Conservation (phyloP, 306 rosid species). For the Adenanthera pavonina region DNA sequence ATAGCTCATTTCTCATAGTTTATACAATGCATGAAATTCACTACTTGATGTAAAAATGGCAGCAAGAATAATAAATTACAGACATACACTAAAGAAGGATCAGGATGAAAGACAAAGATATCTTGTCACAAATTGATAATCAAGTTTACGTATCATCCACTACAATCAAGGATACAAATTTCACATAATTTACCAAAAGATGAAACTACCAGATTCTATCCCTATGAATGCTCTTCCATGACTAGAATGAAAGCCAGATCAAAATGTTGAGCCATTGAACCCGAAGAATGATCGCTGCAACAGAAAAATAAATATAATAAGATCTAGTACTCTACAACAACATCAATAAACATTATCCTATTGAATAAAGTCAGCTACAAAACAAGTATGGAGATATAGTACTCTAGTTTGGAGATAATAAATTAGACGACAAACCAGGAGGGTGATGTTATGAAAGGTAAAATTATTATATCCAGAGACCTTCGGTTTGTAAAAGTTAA, state of each 20-base stretch:
- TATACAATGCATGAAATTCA: no score
- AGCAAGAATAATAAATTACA: constrained; percentile 20
- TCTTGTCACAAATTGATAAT: constrained; percentile 30
- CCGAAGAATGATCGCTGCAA: constrained; percentile 82
- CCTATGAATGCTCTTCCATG: constrained; percentile 23
- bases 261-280: constrained; percentile 91
- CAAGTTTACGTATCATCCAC: constrained; percentile 23
- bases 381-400: no score
- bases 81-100: constrained; percentile 12
- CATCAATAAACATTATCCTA: no score
- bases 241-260: constrained; percentile 38
- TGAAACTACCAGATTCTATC: constrained; percentile 18
- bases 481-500: not conserved
- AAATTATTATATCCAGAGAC: no score
- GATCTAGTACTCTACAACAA: not conserved
- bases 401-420: constrained; percentile 19
- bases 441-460: no score
- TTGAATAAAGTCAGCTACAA: no score
- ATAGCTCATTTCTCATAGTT: not conserved
- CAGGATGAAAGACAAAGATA: not conserved
- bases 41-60: not conserved
- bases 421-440: not conserved
- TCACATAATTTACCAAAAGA: constrained; percentile 15
- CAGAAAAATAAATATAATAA: constrained; percentile 37
- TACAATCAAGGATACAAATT: constrained; percentile 37